phyloP scores from a whole-genome alignment of 768 basidiomycete genomes.

The Tephrocybe sp. region DNA sequence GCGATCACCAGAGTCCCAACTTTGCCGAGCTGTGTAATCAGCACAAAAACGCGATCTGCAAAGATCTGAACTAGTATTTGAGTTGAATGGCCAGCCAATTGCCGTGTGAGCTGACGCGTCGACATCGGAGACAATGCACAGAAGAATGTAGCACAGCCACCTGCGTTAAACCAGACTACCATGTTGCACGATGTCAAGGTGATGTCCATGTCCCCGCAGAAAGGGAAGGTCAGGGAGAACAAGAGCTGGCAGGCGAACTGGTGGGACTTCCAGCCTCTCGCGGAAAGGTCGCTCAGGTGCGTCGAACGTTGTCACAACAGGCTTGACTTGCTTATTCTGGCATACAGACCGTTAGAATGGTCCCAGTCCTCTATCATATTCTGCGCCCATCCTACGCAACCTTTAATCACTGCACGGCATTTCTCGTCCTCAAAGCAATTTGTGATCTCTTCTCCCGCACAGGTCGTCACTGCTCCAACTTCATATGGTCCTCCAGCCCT shows the following conservation, averaged over 20 bases:
- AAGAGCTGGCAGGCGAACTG: slow-evolving; percentile 62
- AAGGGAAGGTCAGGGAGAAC: slow-evolving; percentile 54
- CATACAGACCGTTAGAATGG: slow-evolving; percentile 67
- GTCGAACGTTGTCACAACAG: slow-evolving; percentile 14
- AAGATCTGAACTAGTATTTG: slow-evolving; percentile 79
- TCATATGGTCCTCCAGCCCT: slow-evolving; percentile 63
- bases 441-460: slow-evolving; percentile 50
- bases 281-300: slow-evolving; percentile 57
- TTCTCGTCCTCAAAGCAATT: slow-evolving; percentile 75
- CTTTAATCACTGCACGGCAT: slow-evolving; percentile 59
- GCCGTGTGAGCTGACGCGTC: slow-evolving; percentile 49
- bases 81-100: slow-evolving; percentile 59
- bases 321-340: slow-evolving; percentile 1
- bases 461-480: slow-evolving; percentile 41
- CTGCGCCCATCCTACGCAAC: slow-evolving; percentile 62
- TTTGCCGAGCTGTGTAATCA: slow-evolving; percentile 90
- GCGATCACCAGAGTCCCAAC: slow-evolving; percentile 77
- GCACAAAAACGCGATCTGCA: slow-evolving; percentile 78
- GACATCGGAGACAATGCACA: slow-evolving; percentile 23
- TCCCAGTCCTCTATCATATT: slow-evolving; percentile 68
- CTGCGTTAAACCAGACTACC: not conserved
- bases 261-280: slow-evolving; percentile 72
- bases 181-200: slow-evolving; percentile 22
- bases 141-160: slow-evolving; percentile 14
- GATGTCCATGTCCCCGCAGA: slow-evolving; percentile 40